Conservation (phyloP, 1,284 basidiomycete genomes). For the Sanghuangporus baumii region DNA sequence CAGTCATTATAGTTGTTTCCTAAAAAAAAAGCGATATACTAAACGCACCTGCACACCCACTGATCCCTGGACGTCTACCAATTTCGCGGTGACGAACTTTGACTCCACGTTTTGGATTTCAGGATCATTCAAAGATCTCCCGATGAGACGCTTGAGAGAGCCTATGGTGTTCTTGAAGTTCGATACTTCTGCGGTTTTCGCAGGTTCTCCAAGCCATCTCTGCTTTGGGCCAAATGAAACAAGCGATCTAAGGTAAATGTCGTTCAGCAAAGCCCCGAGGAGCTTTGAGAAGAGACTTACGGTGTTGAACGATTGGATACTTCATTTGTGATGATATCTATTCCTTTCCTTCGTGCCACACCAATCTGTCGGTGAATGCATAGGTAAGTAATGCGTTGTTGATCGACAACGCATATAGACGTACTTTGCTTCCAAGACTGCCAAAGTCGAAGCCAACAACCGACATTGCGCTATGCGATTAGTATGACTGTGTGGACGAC, state of each 20-base stretch:
- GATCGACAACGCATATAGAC: constrained; percentile 22
- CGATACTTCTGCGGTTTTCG: constrained; percentile 95
- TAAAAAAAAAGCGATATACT: no score
- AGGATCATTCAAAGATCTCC: constrained; percentile 68
- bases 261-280: background rate
- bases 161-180: constrained; percentile 97
- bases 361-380: constrained; percentile 59
- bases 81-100: constrained; percentile 81
- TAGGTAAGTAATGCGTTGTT: constrained; percentile 3
- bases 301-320: constrained; percentile 93
- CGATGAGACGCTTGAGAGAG: constrained; percentile 83
- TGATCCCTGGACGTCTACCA: constrained; percentile 77
- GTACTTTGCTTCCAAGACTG: constrained; percentile 78
- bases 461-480: constrained; percentile 44
- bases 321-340: constrained; percentile 94
- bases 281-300: constrained; percentile 41
- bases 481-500: constrained; percentile 1
- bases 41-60: constrained; percentile 75
- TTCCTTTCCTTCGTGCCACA: constrained; percentile 87
- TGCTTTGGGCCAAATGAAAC: constrained; percentile 89
- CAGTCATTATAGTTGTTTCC: no score
- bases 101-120: constrained; percentile 80
- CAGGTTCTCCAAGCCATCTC: constrained; percentile 84
- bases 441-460: constrained; percentile 94
- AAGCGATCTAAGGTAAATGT: constrained; percentile 58